Conservation (phyloP, 352 stramenopile genomes). For the Phytophthora agathidicida region DNA sequence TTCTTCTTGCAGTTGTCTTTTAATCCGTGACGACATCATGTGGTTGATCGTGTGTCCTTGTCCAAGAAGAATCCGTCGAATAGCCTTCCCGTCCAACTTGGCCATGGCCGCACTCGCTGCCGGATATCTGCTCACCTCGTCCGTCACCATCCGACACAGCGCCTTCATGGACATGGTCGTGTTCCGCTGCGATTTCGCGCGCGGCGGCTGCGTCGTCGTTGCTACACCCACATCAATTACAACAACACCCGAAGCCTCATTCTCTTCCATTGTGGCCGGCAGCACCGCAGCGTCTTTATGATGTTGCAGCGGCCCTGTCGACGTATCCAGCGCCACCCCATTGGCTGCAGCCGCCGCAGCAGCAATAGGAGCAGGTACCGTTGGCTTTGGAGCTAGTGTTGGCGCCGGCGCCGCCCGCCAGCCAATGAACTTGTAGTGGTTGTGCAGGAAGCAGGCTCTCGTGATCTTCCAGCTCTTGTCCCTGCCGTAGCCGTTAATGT, state of each 20-base stretch:
- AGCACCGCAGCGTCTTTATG: slow-evolving; percentile 2
- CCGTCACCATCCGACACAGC: slow-evolving; percentile 74
- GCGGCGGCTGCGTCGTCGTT: slow-evolving; percentile 4
- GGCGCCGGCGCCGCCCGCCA: slow-evolving; percentile 37
- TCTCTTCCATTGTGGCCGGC: background rate
- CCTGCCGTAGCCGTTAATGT: slow-evolving; percentile 82
- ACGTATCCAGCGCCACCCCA: background rate
- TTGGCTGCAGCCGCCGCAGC: slow-evolving; percentile 8
- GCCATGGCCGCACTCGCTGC: slow-evolving; percentile 62
- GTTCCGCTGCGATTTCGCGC: slow-evolving; percentile 59
- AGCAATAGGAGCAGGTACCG: slow-evolving; percentile 3
- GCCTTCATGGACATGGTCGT: slow-evolving; percentile 83
- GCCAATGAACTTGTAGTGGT: slow-evolving; percentile 89
- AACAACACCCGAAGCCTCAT: background rate
- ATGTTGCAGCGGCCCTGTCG: background rate
- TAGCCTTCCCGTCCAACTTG: slow-evolving; percentile 77
- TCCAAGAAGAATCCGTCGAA: slow-evolving; percentile 70
- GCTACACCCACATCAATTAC: background rate
- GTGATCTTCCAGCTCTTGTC: slow-evolving; percentile 78
- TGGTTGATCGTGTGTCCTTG: slow-evolving; percentile 81
- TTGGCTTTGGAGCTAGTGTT: background rate
- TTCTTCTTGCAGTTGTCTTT: slow-evolving; percentile 68
- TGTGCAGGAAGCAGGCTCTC: slow-evolving; percentile 75
- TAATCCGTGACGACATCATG: slow-evolving; percentile 87
- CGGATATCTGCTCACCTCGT: slow-evolving; percentile 70